phyloP scores from a whole-genome alignment of 306 rosid species.

The Hippophae tibetana region DNA sequence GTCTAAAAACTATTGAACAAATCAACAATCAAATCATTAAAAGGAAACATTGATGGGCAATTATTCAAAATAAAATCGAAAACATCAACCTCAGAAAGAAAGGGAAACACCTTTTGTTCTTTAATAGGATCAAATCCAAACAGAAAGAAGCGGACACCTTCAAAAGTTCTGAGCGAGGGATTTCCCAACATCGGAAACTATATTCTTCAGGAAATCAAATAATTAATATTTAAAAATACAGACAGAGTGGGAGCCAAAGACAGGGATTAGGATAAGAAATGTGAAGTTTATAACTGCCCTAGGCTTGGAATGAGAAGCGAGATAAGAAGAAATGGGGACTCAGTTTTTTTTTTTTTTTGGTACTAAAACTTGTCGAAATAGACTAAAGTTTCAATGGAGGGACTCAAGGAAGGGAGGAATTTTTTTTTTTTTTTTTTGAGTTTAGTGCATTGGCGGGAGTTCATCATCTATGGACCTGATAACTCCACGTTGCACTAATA shows the following conservation, averaged over 20 bases:
- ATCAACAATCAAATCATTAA: not conserved
- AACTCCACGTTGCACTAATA: conserved; percentile 14
- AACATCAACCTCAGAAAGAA: not conserved
- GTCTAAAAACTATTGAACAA: not conserved
- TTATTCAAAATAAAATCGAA: not conserved
- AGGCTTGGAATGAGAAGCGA: not conserved
- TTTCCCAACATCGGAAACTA: not conserved
- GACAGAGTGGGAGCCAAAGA: not conserved
- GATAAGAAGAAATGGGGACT: not conserved
- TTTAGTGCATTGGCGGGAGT: conserved; percentile 29
- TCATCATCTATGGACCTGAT: not conserved
- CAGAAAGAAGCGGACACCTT: conserved; percentile 56
- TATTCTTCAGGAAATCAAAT: not conserved
- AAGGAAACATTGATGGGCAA: not conserved
- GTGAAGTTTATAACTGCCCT: too few relatives aligned
- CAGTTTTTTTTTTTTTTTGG: not conserved
- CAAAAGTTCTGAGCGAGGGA: conserved; percentile 34
- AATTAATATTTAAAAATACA: not conserved
- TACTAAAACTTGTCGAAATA: conserved; percentile 25
- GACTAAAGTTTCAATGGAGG: not conserved
- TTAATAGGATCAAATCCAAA: conserved; percentile 44
- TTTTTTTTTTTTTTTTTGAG: conserved; percentile 11
- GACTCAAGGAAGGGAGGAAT: conserved; percentile 28
- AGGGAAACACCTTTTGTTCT: conserved; percentile 41
- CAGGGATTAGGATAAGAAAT: too few relatives aligned